Base-by-base conservation (phyloP, 2,329 filamentous ascomycete species). In the Nigrospora oryzae region DNA sequence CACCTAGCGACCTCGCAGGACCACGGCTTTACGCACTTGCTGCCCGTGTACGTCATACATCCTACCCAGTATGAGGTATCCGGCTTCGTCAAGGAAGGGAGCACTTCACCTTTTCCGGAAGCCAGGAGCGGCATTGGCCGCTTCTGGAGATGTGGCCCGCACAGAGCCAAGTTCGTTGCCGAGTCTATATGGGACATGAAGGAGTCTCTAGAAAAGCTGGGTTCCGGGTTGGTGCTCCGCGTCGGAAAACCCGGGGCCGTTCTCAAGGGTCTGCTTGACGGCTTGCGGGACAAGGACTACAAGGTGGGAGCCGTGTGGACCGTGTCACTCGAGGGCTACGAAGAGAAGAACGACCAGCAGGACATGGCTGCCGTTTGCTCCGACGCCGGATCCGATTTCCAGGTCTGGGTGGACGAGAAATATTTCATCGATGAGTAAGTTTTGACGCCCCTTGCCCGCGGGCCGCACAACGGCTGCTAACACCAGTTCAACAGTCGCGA, bases 371-470 rank as follows among this genome's bases (percentile, higher is more conserved):
- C 65, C 0, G 57, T 78, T 1, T 81, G 84, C 45, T 63, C 73
- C 17, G 59, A 71, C 12, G 63, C 71, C 3, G 70, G 68, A 1
- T 67, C 81, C 4, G 70, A 79, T 2, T 86, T 88, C 59, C 76
- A 77, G 57, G 47, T 81, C 1, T 89, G 81, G 78, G 62, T 64
- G 1, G 86, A 91, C 53, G 86, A 89, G 61, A 91, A 90, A 59
- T 90, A 86, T 53, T 82, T 82, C 48, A 71, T 90, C 42, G 83
- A 90, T 55, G 84, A 90, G 86, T 90, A 67, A 64, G 84, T 75
- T 19, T 13, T 8, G 4, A n/a, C 14, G 16, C 38, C 7, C 13
- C 39, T 2, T 5, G 12, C 44, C 49, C 8, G 52, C 37, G 19
- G 35, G 23, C 15, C 5, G 30, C 13, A 39, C 43, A 14, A 34